These are phyloP conservation scores for Porcisia deanei DNA, from an alignment of 208 protist genomes.

Conservation along the genomic window DNA sequence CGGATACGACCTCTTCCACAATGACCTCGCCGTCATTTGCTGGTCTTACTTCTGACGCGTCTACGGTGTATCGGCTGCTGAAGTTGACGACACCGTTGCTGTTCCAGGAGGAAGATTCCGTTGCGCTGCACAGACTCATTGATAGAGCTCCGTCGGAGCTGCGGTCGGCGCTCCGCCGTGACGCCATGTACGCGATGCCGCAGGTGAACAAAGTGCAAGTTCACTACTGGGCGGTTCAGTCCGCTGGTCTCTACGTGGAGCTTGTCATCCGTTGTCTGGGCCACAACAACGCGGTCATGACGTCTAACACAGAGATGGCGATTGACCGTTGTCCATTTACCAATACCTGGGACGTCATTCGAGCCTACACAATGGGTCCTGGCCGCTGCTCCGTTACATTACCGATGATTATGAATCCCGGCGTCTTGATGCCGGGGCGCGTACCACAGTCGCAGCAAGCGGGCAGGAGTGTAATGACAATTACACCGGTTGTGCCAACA, in stretches of 20 bases:
- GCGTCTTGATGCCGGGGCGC: background rate
- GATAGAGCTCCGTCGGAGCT: slow-evolving; percentile 8
- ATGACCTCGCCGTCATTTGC: background rate
- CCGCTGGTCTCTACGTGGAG: slow-evolving; percentile 4
- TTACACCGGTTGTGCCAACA: background rate
- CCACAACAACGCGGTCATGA: background rate
- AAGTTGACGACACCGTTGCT: background rate
- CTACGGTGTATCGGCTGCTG: background rate
- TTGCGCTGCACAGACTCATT: slow-evolving; percentile 5
- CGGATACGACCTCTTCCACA: background rate
- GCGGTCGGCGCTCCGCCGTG: slow-evolving; percentile 3
- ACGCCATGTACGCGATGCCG: slow-evolving; percentile 6
- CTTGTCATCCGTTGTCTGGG: background rate
- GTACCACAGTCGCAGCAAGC: background rate
- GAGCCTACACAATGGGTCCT: background rate
- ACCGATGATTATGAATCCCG: background rate
- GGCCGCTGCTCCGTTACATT: background rate
- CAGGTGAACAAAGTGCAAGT: slow-evolving; percentile 3
- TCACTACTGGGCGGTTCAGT: background rate
- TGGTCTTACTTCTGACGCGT: background rate
- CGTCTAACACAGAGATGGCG: background rate
- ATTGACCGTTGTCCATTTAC: slow-evolving; percentile 1
- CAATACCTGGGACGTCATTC: slow-evolving; percentile 10
- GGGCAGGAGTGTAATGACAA: background rate
- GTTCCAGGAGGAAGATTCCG: background rate